Evolutionary conservation across 352 stramenopile species (phyloP).

Genomic region (Phytopythium litorale): DNA sequence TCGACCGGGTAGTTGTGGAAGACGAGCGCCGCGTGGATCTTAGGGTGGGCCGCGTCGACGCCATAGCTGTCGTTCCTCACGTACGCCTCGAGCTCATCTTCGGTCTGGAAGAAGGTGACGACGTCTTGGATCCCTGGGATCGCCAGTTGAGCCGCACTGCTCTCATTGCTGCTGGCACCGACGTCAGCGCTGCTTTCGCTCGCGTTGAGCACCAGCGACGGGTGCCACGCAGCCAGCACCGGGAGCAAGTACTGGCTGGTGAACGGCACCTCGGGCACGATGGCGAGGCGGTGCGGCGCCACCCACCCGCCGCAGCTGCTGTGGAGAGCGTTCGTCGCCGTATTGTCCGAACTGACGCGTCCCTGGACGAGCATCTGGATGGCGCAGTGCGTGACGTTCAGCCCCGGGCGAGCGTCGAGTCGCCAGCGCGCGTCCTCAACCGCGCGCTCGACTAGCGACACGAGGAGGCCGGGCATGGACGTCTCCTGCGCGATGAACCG

Average conservation of each 20-base stretch:
- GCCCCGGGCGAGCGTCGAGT: background rate
- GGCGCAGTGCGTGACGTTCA: background rate
- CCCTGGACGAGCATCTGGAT: constrained; percentile 8
- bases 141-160: constrained; percentile 4
- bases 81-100: constrained; percentile 31
- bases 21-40: constrained; percentile 45
- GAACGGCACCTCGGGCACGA: constrained; percentile 29
- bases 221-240: constrained; percentile 37
- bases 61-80: constrained; percentile 29
- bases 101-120: constrained; percentile 31
- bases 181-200: background rate
- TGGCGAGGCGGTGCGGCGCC: constrained; percentile 19
- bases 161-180: constrained; percentile 2
- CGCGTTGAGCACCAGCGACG: constrained; percentile 20
- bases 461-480: constrained; percentile 50
- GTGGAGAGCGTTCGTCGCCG: constrained; percentile 8
- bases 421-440: constrained; percentile 18
- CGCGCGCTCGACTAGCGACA: constrained; percentile 37
- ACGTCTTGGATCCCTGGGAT: constrained; percentile 36
- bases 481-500: constrained; percentile 49
- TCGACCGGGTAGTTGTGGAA: constrained; percentile 24
- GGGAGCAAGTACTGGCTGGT: constrained; percentile 40
- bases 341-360: background rate
- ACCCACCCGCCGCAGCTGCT: constrained; percentile 8
- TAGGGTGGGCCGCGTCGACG: constrained; percentile 17